Evolutionary conservation across 2,329 filamentous ascomycete species (phyloP).

Genomic region (Madurella mycetomatis): DNA sequence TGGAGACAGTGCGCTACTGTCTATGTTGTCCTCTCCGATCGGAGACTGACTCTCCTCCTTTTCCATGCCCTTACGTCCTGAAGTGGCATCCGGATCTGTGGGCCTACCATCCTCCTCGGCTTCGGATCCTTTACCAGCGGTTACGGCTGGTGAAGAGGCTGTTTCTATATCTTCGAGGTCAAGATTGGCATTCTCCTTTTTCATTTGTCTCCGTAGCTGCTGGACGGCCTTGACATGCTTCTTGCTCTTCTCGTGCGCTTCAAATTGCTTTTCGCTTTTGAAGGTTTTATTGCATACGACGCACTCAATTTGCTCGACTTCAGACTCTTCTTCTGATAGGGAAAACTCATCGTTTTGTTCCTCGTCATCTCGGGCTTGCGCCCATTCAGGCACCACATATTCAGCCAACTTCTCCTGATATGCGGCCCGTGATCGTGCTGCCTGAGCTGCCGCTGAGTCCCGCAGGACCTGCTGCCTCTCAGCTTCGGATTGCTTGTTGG

Average conservation of each 20-base stretch:
- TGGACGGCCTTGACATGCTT: constrained; percentile 88
- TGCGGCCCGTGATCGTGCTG: constrained; percentile 73
- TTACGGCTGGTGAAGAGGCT: background rate
- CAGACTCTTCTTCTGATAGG: constrained; percentile 48
- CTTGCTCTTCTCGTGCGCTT: constrained; percentile 92
- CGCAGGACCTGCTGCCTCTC: constrained; percentile 76
- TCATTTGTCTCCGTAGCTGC: constrained; percentile 76
- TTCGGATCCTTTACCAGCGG: constrained; percentile 21
- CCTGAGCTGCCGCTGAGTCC: constrained; percentile 76
- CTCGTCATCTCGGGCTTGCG: constrained; percentile 53
- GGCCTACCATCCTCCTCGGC: constrained; percentile 24
- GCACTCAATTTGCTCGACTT: constrained; percentile 64
- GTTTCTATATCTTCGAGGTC: constrained; percentile 35
- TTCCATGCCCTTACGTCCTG: background rate
- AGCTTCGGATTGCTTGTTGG: constrained; percentile 70
- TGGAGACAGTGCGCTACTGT: background rate
- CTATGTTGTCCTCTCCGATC: background rate
- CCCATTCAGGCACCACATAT: constrained; percentile 70
- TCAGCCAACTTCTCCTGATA: constrained; percentile 69
- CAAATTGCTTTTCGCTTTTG: constrained; percentile 86
- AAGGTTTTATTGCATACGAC: constrained; percentile 75
- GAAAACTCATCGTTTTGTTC: constrained; percentile 56
- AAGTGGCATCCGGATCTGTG: background rate
- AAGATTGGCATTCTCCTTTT: constrained; percentile 66
- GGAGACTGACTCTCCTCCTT: background rate